phyloP scores from a whole-genome alignment of 345 rosid genomes.

The Eucalyptus pauciflora region DNA sequence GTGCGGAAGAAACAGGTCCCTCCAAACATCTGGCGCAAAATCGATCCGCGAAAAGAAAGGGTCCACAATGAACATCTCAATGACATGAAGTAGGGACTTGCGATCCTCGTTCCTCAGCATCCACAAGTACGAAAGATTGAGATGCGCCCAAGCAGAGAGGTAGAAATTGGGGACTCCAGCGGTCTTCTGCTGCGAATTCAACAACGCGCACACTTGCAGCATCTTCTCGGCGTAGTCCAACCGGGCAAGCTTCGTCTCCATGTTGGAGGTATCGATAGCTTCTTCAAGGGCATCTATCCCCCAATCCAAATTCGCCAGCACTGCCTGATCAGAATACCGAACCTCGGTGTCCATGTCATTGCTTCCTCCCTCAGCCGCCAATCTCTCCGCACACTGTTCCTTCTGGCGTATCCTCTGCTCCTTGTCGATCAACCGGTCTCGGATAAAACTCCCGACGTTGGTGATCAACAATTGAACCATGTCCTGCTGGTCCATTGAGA shows the following conservation, averaged over 20 bases:
- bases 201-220: conserved; percentile 59
- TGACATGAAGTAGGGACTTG: conserved; percentile 27
- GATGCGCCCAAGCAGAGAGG: conserved; percentile 67
- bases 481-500: conserved; percentile 36
- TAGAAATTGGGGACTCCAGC: conserved; percentile 67
- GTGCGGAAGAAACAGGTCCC: conserved; percentile 47
- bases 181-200: conserved; percentile 34
- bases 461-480: conserved; percentile 16
- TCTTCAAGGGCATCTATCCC: conserved; percentile 70
- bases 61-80: conserved; percentile 54
- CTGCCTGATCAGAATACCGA: conserved; percentile 60
- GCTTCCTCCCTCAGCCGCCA: conserved; percentile 46
- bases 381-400: conserved; percentile 60
- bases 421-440: conserved; percentile 25
- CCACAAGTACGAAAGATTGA: conserved; percentile 53
- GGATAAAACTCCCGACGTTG: conserved; percentile 30
- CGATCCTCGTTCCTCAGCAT: conserved; percentile 20
- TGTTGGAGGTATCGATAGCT: conserved; percentile 45
- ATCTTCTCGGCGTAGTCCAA: conserved; percentile 57
- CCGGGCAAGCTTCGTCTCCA: conserved; percentile 47
- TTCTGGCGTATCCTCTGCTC: conserved; percentile 40
- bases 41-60: conserved; percentile 62
- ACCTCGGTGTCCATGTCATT: conserved; percentile 19
- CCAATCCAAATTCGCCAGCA: conserved; percentile 53
- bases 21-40: conserved; percentile 62